Base-by-base conservation (phyloP, 2,329 filamentous ascomycete genomes). In the Fusarium paranaense region DNA sequence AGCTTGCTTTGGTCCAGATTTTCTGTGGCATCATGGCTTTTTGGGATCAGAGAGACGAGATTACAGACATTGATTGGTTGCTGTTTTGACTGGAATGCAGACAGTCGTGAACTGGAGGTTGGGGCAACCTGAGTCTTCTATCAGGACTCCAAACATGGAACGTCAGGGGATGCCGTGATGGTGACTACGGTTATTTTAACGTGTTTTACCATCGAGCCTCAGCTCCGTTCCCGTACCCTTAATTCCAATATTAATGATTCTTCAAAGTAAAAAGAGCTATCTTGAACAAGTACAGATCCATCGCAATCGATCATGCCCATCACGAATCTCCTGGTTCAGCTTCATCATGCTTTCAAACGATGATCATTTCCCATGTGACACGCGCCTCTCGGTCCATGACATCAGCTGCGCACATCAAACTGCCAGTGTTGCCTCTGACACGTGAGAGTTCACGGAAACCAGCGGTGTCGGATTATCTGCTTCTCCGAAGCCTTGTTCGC, bases 1-100 rank as follows among this genome's bases (percentile, higher is more conserved):
- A 74, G 72, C 76, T 76, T 78, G 76, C 61, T 78, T 78, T 76
- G 42, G 52, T 61, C 60, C 61, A 57, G 66, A 56, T 42, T 35
- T 58, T 66, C 64, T 62, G 64, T 64, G 63, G 58, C 59, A 25
- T 27, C 25, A 59, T 52, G 30, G 59, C 33, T 27, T 38, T 16
- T 27, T 45, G 3, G 20, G 38, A 45, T 59, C 65, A 40, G 50
- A 62, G 57, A 69, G 54, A 63, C 69, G 60, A 40, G 54, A 59
- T 9, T 33, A 62, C 40, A 33, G 64, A 6, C 62, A 40, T 20
- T 73, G 66, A 75, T 72, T 72, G 61, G 72, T 16, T 45, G 20
- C 30, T n/a, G 8, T 18, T 33, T 20, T 40, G 20, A 52, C 33
- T 27, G 18, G 18, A 64, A 62, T 65, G 27, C 42, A 33, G 62